These are phyloP conservation scores for Hippophae rhamnoides DNA, from an alignment of 306 rosid species.

Conservation along the genomic window DNA sequence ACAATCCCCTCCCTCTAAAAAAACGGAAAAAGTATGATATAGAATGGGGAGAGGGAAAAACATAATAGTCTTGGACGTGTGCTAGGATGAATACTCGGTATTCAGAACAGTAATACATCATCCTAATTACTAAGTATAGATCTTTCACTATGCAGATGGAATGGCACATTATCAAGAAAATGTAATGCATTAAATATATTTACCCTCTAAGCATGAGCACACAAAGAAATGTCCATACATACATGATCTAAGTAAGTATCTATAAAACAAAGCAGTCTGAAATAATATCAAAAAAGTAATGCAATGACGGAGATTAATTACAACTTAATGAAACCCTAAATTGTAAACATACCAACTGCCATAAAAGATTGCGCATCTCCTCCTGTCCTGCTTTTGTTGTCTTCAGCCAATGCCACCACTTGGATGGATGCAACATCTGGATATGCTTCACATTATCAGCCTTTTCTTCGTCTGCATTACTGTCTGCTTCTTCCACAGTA, in stretches of 20 bases:
- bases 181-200: too few species aligned
- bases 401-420: conserved; percentile 99
- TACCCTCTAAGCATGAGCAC: too few species aligned
- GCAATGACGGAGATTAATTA: not conserved
- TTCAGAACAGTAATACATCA: not conserved
- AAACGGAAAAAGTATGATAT: too few species aligned
- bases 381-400: conserved; percentile 80
- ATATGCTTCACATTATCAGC: conserved; percentile 43
- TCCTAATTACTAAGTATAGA: too few species aligned
- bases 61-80: too few species aligned
- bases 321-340: not conserved
- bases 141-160: too few species aligned
- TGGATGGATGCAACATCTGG: conserved; percentile 66
- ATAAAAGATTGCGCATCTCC: conserved; percentile 71
- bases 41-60: too few species aligned
- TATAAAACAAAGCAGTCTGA: too few species aligned
- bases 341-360: conserved; percentile 73
- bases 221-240: too few species aligned
- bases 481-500: conserved; percentile 47
- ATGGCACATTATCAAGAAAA: too few species aligned
- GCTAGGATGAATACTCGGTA: not conserved
- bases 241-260: too few species aligned
- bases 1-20: too few species aligned
- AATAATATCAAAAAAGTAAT: not conserved
- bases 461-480: conserved; percentile 32